phyloP scores from a whole-genome alignment of 768 basidiomycete genomes.

The Pisolithus albus region DNA sequence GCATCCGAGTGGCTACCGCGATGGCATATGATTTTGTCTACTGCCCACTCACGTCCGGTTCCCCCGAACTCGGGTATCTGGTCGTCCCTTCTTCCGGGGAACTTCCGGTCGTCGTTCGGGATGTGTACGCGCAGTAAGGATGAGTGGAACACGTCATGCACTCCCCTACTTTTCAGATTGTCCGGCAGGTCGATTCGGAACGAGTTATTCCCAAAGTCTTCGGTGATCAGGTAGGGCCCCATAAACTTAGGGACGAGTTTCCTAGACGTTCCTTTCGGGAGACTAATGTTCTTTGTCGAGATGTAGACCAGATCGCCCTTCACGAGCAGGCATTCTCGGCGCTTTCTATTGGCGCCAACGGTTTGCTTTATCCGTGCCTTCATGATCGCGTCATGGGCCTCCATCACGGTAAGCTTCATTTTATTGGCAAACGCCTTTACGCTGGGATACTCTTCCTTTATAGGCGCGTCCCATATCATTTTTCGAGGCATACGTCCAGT shows the following conservation, averaged over 20 bases:
- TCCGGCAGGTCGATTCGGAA: slow-evolving; percentile 24
- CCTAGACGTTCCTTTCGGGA: slow-evolving; percentile 21
- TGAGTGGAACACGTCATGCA: slow-evolving; percentile 30
- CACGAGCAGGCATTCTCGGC: slow-evolving; percentile 10
- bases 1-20: slow-evolving; percentile 17
- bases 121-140: slow-evolving; percentile 20
- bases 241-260: slow-evolving; percentile 33
- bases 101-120: slow-evolving; percentile 20
- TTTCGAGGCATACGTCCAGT: slow-evolving; percentile 3
- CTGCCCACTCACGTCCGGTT: slow-evolving; percentile 10
- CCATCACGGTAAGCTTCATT: too few relatives aligned
- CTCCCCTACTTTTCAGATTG: slow-evolving; percentile 15
- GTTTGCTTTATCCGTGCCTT: slow-evolving; percentile 27
- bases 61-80: slow-evolving; percentile 14
- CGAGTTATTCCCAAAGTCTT: slow-evolving; percentile 7
- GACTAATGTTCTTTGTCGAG: slow-evolving; percentile 19
- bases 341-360: slow-evolving; percentile 17
- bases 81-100: slow-evolving; percentile 14
- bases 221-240: slow-evolving; percentile 24
- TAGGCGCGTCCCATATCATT: slow-evolving; percentile 14
- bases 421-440: slow-evolving; percentile 19
- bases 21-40: slow-evolving; percentile 19
- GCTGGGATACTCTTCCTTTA: slow-evolving; percentile 17
- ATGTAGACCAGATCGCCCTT: slow-evolving; percentile 24
- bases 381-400: too few relatives aligned